A percentile compares a stretch with the other conserved stretches of the same genome.
phyloP scores from a whole-genome alignment of 352 stramenopile species.

The Globisporangium echinulatum region DNA sequence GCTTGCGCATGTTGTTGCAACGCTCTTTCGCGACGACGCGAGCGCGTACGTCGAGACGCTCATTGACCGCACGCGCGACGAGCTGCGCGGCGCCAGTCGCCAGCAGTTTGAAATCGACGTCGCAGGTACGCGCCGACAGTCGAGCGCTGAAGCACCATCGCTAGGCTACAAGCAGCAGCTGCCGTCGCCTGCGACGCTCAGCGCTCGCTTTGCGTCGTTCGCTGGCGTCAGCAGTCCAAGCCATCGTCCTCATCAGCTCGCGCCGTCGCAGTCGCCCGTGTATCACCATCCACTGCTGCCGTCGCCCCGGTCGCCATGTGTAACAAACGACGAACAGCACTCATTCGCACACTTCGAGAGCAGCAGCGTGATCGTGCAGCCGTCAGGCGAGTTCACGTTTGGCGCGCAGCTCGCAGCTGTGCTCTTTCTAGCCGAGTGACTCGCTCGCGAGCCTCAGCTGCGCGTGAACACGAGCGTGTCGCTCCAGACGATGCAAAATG shows the following conservation, averaged over 20 bases:
- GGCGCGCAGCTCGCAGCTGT: slow-evolving; percentile 34
- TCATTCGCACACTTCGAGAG: slow-evolving; percentile 29
- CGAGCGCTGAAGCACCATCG: slow-evolving; percentile 21
- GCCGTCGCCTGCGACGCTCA: slow-evolving; percentile 13
- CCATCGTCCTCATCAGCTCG: background rate
- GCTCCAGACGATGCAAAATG: no score
- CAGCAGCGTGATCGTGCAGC: slow-evolving; percentile 14
- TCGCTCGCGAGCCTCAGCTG: background rate
- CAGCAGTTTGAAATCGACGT: slow-evolving; percentile 34
- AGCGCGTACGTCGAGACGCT: slow-evolving; percentile 40
- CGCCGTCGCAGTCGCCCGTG: background rate
- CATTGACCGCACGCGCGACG: slow-evolving; percentile 28
- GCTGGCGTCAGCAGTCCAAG: slow-evolving; percentile 12
- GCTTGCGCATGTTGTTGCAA: slow-evolving; percentile 30
- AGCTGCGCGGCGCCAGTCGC: slow-evolving; percentile 30
- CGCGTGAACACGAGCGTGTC: no score
- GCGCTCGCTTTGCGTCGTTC: slow-evolving; percentile 40
- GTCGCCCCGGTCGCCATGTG: background rate
- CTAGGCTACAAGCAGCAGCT: slow-evolving; percentile 14
- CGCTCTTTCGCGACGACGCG: slow-evolving; percentile 31
- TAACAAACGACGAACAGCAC: slow-evolving; percentile 1
- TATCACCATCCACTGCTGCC: background rate
- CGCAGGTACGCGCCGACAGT: slow-evolving; percentile 13
- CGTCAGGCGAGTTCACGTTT: slow-evolving; percentile 32
- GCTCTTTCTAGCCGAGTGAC: slow-evolving; percentile 25